phyloP scores from a whole-genome alignment of 2,329 filamentous ascomycete genomes.

The Ophiocordyceps sinensis region DNA sequence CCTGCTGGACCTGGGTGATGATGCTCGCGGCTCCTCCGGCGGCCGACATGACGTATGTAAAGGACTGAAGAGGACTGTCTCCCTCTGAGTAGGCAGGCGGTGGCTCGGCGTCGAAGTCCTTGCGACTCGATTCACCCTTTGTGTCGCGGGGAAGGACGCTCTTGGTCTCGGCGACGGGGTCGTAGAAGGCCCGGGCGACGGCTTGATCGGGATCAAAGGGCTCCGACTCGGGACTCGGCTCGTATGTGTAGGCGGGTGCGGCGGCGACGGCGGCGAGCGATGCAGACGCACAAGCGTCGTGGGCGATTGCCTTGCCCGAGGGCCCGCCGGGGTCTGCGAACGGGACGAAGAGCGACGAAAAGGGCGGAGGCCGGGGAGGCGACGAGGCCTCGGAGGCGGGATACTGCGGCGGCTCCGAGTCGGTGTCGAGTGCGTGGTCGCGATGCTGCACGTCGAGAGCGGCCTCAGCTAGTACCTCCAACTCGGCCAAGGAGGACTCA shows the following conservation, averaged over 20 bases:
- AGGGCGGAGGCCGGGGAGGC: slow-evolving; percentile 39
- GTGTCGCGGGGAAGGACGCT: slow-evolving; percentile 68
- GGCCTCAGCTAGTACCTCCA: slow-evolving; percentile 15
- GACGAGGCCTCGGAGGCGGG: slow-evolving; percentile 39
- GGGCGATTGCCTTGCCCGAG: slow-evolving; percentile 12
- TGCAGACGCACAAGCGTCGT: not conserved
- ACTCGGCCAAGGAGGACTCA: slow-evolving; percentile 11
- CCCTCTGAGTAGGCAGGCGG: slow-evolving; percentile 95
- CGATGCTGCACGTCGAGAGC: slow-evolving; percentile 4
- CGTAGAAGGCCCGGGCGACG: slow-evolving; percentile 26
- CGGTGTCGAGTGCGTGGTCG: slow-evolving; percentile 7
- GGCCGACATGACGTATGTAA: slow-evolving; percentile 95
- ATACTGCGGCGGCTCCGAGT: slow-evolving; percentile 39
- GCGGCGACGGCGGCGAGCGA: slow-evolving; percentile 16
- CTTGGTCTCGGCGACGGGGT: slow-evolving; percentile 61
- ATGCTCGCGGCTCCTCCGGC: slow-evolving; percentile 96
- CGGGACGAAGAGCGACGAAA: slow-evolving; percentile 43
- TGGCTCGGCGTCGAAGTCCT: slow-evolving; percentile 75
- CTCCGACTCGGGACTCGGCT: slow-evolving; percentile 22
- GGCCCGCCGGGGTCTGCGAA: slow-evolving; percentile 20
- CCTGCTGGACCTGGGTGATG: slow-evolving; percentile 97
- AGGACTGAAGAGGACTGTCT: slow-evolving; percentile 78
- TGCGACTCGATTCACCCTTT: slow-evolving; percentile 61
- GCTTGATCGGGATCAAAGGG: slow-evolving; percentile 21
- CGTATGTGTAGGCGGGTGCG: slow-evolving; percentile 37